phyloP scores from a whole-genome alignment of 2,329 filamentous ascomycete species.

The Septoria petroselini region DNA sequence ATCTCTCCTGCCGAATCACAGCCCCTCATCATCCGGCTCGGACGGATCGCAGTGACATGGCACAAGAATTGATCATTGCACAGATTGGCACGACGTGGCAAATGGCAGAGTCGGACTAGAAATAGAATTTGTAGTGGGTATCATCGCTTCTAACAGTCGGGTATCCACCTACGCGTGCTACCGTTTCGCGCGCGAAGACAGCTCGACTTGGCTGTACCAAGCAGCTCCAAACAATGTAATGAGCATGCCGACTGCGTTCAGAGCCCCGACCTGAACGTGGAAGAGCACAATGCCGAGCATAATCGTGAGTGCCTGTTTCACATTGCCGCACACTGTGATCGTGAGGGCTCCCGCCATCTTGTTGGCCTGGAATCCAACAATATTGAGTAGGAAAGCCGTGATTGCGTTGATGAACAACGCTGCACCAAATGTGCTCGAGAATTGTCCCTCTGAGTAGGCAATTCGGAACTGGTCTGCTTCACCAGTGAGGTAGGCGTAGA shows the following conservation, averaged over 20 bases:
- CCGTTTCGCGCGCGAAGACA: constrained; percentile 33
- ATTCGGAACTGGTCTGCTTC: constrained; percentile 20
- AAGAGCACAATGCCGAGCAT: constrained; percentile 39
- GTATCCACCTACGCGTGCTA: not conserved
- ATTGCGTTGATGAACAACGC: constrained; percentile 42
- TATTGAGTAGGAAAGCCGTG: constrained; percentile 39
- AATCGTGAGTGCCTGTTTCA: constrained; percentile 42
- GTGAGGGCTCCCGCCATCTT: constrained; percentile 40
- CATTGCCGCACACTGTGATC: constrained; percentile 39
- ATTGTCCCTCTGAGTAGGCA: constrained; percentile 15
- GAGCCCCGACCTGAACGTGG: constrained; percentile 34
- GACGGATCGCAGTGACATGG: too few relatives aligned
- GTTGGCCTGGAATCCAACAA: constrained; percentile 41
- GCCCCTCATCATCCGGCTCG: too few relatives aligned
- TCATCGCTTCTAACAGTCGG: too few relatives aligned
- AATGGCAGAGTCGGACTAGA: too few relatives aligned
- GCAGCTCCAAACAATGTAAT: constrained; percentile 56
- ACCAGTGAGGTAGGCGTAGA: constrained; percentile 24
- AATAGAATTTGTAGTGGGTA: too few relatives aligned
- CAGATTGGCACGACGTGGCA: too few relatives aligned
- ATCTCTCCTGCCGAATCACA: too few relatives aligned
- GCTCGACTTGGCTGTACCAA: constrained; percentile 58
- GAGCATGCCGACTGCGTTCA: constrained; percentile 55
- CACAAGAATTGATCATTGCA: too few relatives aligned
- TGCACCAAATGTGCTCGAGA: constrained; percentile 58